Evolutionary conservation across 2,329 filamentous ascomycete species (phyloP), one percentile per base, ranked within the genome.

Genomic region (Rhytidhysteron rufulum): DNA sequence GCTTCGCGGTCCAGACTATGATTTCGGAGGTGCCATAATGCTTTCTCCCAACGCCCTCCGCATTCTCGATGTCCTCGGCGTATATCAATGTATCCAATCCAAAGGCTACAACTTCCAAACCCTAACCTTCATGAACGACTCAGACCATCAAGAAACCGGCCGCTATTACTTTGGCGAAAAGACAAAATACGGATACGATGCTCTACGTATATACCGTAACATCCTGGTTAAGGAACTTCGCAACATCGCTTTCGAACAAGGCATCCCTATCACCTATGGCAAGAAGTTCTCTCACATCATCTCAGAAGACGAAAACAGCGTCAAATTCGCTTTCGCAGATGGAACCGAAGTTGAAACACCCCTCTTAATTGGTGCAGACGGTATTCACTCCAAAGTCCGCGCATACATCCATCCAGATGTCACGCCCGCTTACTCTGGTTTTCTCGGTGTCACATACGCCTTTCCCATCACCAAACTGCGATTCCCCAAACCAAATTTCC

Each of bases 1-100:
- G 44, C 63, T 67, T 11, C 68, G 73, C 4, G 18, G 24, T 7
- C 34, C 31, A 9, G 22, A 8, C 19, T 40, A 37, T 9, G 40
- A 40, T 24, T 25, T 36, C 31, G 50, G 34, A 18, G 78, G 77
- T 3, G 75, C 73, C 2, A 66, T 82, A 21, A 78, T 80, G 72
- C 69, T 82, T 2, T 78, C 77, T 0, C 78, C 79, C 4, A 82
- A 82, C 39, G 75, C 77, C 0, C 67, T 82, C 1, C 67, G 69
- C 4, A 65, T 80, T 29, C 66, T 83, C 0, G 72, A 80, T 45
- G 55, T 52, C 0, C 57, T 82, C 0, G 71, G 66, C 0, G 60
- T 79, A 3, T 78, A 78, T 49, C 33, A 66, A 1, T 62, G 65
- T 3, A 62, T 81, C 36, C 59, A 62, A 6, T 45, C 60, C 0